These are phyloP conservation scores for Hanseniaspora nectarophila DNA, from an alignment of 805 yeast genomes.

Conservation along the genomic window DNA sequence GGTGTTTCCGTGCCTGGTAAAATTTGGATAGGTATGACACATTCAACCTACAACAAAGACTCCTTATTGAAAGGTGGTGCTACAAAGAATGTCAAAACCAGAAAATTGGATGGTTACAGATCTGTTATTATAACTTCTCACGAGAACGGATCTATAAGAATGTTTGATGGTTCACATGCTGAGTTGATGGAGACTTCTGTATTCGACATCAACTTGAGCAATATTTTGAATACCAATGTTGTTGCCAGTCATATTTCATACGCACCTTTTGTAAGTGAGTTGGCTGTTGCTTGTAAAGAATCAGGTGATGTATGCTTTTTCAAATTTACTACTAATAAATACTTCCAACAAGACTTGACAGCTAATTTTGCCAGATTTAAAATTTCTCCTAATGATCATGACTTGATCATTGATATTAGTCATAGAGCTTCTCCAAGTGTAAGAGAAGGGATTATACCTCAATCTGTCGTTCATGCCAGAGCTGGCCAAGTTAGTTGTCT, in stretches of 20 bases:
- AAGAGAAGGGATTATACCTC: conserved; percentile 54
- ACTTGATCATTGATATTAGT: conserved; percentile 36
- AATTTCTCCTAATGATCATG: conserved; percentile 17
- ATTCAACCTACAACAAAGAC: conserved; percentile 33
- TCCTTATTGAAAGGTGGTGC: conserved; percentile 69
- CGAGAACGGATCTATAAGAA: conserved; percentile 66
- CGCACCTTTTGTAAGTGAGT: conserved; percentile 65
- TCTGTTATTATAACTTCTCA: conserved; percentile 74
- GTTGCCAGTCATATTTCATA: conserved; percentile 49
- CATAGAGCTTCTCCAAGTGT: conserved; percentile 41
- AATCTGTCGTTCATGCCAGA: conserved; percentile 34
- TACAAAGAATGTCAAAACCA: conserved; percentile 33
- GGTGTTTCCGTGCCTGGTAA: conserved; percentile 49
- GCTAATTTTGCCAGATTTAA: conserved; percentile 23
- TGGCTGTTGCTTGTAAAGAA: conserved; percentile 48
- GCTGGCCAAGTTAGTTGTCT: conserved; percentile 47
- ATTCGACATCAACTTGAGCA: conserved; percentile 46
- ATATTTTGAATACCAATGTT: conserved; percentile 36
- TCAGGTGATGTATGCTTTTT: conserved; percentile 67
- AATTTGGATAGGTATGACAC: conserved; percentile 72
- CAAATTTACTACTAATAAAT: conserved; percentile 49
- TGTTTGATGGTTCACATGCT: conserved; percentile 73
- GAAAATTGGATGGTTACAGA: conserved; percentile 35
- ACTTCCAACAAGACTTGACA: conserved; percentile 26
- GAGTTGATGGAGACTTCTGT: conserved; percentile 51